These are phyloP conservation scores for Discostella stelligeroides DNA, from an alignment of 108 stramenopile genomes.

Conservation along the genomic window DNA sequence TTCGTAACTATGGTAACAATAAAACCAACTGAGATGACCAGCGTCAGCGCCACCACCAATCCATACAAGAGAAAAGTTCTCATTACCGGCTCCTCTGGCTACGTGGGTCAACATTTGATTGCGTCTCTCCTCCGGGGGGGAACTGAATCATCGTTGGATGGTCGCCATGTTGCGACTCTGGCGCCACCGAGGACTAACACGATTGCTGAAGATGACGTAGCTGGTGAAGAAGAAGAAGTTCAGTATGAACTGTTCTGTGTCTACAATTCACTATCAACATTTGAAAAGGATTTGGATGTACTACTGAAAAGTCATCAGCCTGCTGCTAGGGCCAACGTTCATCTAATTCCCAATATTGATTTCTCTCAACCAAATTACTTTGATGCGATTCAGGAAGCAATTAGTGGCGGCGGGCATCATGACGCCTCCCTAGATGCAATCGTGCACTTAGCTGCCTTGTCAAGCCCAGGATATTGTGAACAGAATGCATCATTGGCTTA, in stretches of 20 bases:
- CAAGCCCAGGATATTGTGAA: constrained; percentile 61
- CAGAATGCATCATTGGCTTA: constrained; percentile 51
- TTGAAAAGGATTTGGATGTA: constrained; percentile 25
- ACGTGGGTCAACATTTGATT: constrained; percentile 79
- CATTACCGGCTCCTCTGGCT: constrained; percentile 79
- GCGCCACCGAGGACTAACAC: neutral
- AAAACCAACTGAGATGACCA: too few species aligned
- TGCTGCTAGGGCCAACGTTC: constrained; percentile 10
- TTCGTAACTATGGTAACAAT: too few species aligned
- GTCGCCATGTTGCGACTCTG: neutral
- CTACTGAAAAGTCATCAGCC: constrained; percentile 1
- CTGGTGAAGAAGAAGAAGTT: constrained; percentile 9
- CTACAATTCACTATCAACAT: constrained; percentile 41
- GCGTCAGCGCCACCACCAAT: neutral
- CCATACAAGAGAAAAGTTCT: constrained; percentile 19
- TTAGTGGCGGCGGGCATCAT: neutral
- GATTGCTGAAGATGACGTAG: neutral
- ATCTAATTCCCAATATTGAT: constrained; percentile 14
- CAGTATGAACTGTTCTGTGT: constrained; percentile 38
- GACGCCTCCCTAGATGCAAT: constrained; percentile 52
- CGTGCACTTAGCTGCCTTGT: constrained; percentile 74
- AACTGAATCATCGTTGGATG: too few species aligned
- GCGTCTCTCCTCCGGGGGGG: constrained; percentile 24
- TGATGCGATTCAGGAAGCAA: neutral
- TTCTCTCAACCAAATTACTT: constrained; percentile 13